Percentiles rank a stretch among this genome's conserved stretches.
Evolutionary conservation across 2,329 filamentous ascomycete genomes (phyloP).

Genomic region (Gnomoniopsis smithogilvyi): DNA sequence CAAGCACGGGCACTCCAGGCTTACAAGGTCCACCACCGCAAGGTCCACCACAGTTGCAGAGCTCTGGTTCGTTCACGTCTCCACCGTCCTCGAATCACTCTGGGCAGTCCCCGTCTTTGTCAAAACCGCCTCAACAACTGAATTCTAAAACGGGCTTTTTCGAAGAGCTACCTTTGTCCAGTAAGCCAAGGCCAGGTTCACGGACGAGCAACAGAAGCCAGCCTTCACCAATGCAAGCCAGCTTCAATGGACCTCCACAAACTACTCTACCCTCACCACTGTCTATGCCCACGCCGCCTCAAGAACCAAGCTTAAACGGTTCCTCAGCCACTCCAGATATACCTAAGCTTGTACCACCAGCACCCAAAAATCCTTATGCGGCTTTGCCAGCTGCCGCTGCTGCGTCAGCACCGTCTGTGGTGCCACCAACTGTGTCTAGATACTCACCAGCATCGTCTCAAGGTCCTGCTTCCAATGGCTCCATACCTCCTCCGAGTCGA

Average conservation of each 20-base stretch:
- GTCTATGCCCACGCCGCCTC: slow-evolving; percentile 18
- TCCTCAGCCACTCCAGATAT: slow-evolving; percentile 27
- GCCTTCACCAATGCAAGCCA: slow-evolving; percentile 40
- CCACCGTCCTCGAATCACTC: slow-evolving; percentile 37
- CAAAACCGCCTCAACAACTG: slow-evolving; percentile 32
- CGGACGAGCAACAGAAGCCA: slow-evolving; percentile 44
- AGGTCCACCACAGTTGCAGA: slow-evolving; percentile 21
- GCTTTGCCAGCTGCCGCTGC: slow-evolving; percentile 33
- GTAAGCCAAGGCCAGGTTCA: slow-evolving; percentile 59
- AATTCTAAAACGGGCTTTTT: slow-evolving; percentile 62
- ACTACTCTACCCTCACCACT: slow-evolving; percentile 21
- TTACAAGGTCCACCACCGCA: slow-evolving; percentile 20
- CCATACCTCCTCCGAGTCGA: slow-evolving; percentile 38
- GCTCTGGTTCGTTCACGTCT: slow-evolving; percentile 25
- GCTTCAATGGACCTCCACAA: slow-evolving; percentile 29
- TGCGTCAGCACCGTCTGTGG: slow-evolving; percentile 22
- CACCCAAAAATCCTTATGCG: slow-evolving; percentile 53
- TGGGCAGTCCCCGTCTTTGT: slow-evolving; percentile 29
- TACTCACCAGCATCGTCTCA: slow-evolving; percentile 61
- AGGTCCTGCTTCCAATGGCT: slow-evolving; percentile 32
- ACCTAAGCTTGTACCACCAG: slow-evolving; percentile 49
- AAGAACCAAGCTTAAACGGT: slow-evolving; percentile 14
- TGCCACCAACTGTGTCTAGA: slow-evolving; percentile 34
- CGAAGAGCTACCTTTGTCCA: slow-evolving; percentile 67
- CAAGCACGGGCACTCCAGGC: slow-evolving; percentile 45